Evolutionary conservation across 1,284 basidiomycete species (phyloP).

Genomic region (Fistulinella staudtii): DNA sequence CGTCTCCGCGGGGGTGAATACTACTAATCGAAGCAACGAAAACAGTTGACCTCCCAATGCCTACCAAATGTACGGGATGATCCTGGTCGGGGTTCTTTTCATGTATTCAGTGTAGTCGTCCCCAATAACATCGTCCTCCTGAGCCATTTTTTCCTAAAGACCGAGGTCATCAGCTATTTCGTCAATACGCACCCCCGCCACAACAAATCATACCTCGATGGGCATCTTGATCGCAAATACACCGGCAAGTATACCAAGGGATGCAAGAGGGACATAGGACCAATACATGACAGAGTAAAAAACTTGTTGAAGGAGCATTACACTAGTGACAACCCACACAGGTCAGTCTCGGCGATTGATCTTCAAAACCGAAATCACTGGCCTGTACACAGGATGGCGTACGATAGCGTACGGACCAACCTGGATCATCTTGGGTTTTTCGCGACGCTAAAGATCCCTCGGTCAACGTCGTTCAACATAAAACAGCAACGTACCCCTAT

Average conservation of each 20-base stretch:
- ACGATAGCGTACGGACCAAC: slow-evolving; percentile 33
- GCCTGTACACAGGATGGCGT: slow-evolving; percentile 35
- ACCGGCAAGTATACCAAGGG: slow-evolving; percentile 19
- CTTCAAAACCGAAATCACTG: neutral
- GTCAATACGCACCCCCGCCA: neutral
- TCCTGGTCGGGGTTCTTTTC: slow-evolving; percentile 26
- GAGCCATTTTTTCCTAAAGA: slow-evolving; percentile 29
- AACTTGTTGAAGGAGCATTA: slow-evolving; percentile 28
- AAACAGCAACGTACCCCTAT: slow-evolving; percentile 24
- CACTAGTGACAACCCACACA: slow-evolving; percentile 11
- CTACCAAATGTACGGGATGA: slow-evolving; percentile 38
- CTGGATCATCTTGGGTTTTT: slow-evolving; percentile 28
- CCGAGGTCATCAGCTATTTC: slow-evolving; percentile 6
- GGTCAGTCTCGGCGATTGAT: neutral
- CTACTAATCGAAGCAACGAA: neutral
- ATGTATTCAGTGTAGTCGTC: slow-evolving; percentile 35
- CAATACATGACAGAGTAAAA: slow-evolving; percentile 33
- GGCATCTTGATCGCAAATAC: slow-evolving; percentile 34
- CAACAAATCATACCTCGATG: slow-evolving; percentile 28
- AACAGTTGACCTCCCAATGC: neutral
- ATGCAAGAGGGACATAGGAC: slow-evolving; percentile 34
- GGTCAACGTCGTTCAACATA: neutral
- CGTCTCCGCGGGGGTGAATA: neutral
- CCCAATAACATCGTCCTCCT: slow-evolving; percentile 27
- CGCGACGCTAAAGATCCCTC: slow-evolving; percentile 21